Evolutionary conservation across 371 early-diverging fungal species (phyloP), one percentile per base, ranked within the genome.

Genomic region (Mortierella sp.): DNA sequence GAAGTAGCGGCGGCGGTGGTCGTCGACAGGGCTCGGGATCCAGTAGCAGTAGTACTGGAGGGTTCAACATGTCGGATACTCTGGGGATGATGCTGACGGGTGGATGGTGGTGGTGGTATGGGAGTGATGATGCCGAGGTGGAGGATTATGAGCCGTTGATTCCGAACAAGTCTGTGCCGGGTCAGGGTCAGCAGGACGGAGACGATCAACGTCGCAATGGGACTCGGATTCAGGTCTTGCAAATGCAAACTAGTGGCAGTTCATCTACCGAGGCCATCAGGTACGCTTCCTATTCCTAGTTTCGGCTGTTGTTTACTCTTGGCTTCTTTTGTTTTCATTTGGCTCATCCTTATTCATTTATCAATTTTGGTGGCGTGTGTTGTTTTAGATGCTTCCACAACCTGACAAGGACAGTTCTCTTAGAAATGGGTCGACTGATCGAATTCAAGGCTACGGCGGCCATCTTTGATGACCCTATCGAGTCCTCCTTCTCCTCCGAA

Each of bases 21-120:
- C 56, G 32, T n/a, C 60, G 60, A 60, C 60, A 60, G 60, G 60
- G 27, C 12, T 60, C 60, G 8, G 4, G 32, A 29, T 60, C 29
- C 14, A 60, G 32, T 4, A n/a, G 60, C 11, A n/a, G 60, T n/a
- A n/a, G n/a, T 55, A n/a, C n/a, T 4, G 35, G 41, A 27, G 80
- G 82, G 7, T 75, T 78, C 65, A 76, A 75, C 38, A 79, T 88
- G 78, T 72, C 84, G 29, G 88, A 84, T 65, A 90, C 83, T 21
- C 72, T 80, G 24, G 71, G 73, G 18, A 87, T 83, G 51, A 83
- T 88, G 76, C 49, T 90, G 41, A 76, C 87, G n/a, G 88, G 88
- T 44, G 90, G 90, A 11, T 89, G 90, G 89, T 87, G 88, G 79
- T 88, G 90, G 90, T 89, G 90, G 89, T 88, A 89, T 74, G 82